Base-by-base conservation (phyloP, 139 green algal species). In the Coelastrella sp. region DNA sequence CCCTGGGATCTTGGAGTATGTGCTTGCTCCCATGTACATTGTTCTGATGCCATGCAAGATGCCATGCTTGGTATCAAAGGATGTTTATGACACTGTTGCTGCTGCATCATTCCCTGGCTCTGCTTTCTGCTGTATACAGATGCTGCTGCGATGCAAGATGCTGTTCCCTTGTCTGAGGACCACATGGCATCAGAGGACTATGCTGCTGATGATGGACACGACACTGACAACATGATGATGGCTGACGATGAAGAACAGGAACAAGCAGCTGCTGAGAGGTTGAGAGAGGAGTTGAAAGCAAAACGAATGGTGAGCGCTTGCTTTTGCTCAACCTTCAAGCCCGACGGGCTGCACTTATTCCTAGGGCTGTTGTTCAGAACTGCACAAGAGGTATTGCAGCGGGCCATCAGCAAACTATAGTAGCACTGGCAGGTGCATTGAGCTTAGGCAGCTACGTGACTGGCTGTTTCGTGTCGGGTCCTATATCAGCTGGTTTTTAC, bases 281-380 rank as follows among this genome's bases (percentile, higher is more conserved):
- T 88, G 83, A 64, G 19, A 73, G 83, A 78, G 66, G 83, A 88
- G 47, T 47, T 88, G 7, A 88, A 88, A 32, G 65, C 57, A 56
- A 88, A 88, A 20, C 17, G 83, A 4, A 14, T 88, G 83, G 83
- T 88, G 68, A 80, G 83, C 13, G 20, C 17, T 17, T 5, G 7
- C 11, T 71, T 10, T 47, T 47, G 32, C 32, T 47, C 61, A 71
- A 13, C 61, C 11, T 71, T 10, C 61, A 71, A 19, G 10, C 61
- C 61, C 11, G 61, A 19, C 10, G 61, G 0, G 61, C 11, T 10
- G 61, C 10, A 13, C 11, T 71, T 0, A 13, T 71, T 13, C 8
- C 8, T 10, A 19, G 61, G 8, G 61, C 11, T 71, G 10, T 19
- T 19, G 61, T 71, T 71, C 8, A 19, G 11, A 71, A 71, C 61